A percentile compares a stretch with the other conserved stretches of the same genome.
phyloP scores from a whole-genome alignment of 1,139 yeast species.

The Magnusiomyces sp. region DNA sequence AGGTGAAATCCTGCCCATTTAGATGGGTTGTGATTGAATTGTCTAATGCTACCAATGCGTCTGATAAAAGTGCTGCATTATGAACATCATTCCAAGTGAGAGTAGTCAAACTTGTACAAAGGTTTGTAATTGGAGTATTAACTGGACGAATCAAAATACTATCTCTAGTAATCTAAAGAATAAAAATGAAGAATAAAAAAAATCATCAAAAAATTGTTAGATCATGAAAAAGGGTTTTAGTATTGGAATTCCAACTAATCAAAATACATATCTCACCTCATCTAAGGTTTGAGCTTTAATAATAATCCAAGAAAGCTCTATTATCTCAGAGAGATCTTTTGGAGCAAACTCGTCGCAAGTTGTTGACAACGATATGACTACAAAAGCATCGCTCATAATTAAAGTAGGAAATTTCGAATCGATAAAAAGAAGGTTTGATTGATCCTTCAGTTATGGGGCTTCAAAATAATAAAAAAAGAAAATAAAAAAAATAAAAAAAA shows the following conservation, averaged over 20 bases:
- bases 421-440: not conserved
- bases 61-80: constrained; percentile 43
- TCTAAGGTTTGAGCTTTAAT: constrained; percentile 34
- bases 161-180: constrained; percentile 30
- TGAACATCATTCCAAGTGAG: constrained; percentile 34
- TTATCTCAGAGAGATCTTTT: constrained; percentile 56
- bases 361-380: constrained; percentile 55
- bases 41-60: constrained; percentile 52
- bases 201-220: not conserved
- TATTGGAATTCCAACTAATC: constrained; percentile 18
- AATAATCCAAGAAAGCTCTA: constrained; percentile 58
- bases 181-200: not conserved
- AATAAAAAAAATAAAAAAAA: not conserved
- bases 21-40: constrained; percentile 39
- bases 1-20: constrained; percentile 46
- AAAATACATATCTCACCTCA: constrained; percentile 22
- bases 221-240: not conserved
- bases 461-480: not conserved
- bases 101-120: constrained; percentile 31
- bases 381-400: constrained; percentile 50
- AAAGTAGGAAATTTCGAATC: too few relatives aligned
- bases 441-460: not conserved
- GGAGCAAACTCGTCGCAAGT: constrained; percentile 64
- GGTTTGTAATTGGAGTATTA: constrained; percentile 59
- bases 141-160: constrained; percentile 51